phyloP scores from a whole-genome alignment of 2,329 filamentous ascomycete genomes.

The Teratosphaeria gauchensis region DNA sequence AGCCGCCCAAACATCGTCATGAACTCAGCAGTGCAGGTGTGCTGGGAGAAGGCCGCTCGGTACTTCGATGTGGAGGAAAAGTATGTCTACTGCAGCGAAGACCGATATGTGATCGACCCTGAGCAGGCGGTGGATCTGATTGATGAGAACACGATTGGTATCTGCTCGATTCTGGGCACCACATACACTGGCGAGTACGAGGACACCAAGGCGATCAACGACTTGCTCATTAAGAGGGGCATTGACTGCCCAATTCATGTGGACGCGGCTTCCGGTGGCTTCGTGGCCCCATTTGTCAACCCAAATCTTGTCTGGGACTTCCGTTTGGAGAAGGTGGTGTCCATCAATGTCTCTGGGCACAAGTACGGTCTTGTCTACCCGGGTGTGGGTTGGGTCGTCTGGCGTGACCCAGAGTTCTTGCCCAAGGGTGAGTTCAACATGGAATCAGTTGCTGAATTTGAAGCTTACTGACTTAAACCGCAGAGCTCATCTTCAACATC shows the following conservation, averaged over 20 bases:
- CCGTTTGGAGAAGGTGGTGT: constrained; percentile 75
- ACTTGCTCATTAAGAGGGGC: constrained; percentile 63
- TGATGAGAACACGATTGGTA: constrained; percentile 73
- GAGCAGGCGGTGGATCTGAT: constrained; percentile 51
- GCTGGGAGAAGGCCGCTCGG: constrained; percentile 72
- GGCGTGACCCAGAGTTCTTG: constrained; percentile 72
- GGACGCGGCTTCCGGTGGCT: constrained; percentile 84
- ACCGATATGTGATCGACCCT: constrained; percentile 55
- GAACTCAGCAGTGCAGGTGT: constrained; percentile 92
- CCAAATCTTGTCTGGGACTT: constrained; percentile 88
- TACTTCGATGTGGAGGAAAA: constrained; percentile 75
- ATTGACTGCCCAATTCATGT: constrained; percentile 86
- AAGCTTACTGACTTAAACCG: no score
- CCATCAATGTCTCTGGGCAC: constrained; percentile 90
- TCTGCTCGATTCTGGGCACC: constrained; percentile 81
- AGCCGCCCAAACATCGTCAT: constrained; percentile 87
- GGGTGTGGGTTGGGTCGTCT: constrained; percentile 88
- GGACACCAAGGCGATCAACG: constrained; percentile 84
- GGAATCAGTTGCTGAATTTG: no score
- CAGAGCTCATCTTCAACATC: constrained; percentile 94
- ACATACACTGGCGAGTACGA: constrained; percentile 97
- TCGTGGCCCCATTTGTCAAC: constrained; percentile 83
- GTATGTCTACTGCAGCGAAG: constrained; percentile 54
- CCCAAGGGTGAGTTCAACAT: constrained; percentile 53
- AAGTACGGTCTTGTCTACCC: constrained; percentile 78